A percentile compares a stretch with the other conserved stretches of the same genome.
phyloP scores from a whole-genome alignment of 2,329 filamentous ascomycete genomes.

The Epicoccum nigrum region DNA sequence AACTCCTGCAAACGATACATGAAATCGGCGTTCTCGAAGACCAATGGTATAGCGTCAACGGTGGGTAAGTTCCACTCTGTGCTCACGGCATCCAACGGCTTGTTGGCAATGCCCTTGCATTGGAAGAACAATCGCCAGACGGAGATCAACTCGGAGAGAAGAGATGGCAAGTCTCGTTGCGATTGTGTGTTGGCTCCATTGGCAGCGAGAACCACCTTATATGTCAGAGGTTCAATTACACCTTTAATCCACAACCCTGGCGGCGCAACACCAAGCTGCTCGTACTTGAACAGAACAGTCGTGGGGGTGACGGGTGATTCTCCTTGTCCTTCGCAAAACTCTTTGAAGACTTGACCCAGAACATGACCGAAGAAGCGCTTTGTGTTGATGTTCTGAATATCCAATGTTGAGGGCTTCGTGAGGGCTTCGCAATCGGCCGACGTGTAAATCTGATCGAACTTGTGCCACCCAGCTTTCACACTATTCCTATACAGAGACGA shows the following conservation, averaged over 20 bases:
- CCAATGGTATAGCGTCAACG: constrained; percentile 12
- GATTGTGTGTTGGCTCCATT: constrained; percentile 7
- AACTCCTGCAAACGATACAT: constrained; percentile 33
- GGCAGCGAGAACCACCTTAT: constrained; percentile 28
- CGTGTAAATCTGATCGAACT: constrained; percentile 36
- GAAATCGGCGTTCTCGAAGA: constrained; percentile 21
- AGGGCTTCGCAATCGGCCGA: constrained; percentile 40
- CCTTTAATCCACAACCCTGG: constrained; percentile 28
- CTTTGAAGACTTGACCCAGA: constrained; percentile 16
- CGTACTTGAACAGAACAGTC: constrained; percentile 34
- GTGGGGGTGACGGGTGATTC: constrained; percentile 28
- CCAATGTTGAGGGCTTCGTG: constrained; percentile 24
- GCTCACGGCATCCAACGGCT: constrained; percentile 26
- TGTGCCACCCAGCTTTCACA: constrained; percentile 33
- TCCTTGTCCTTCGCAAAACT: constrained; percentile 25
- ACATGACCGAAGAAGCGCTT: constrained; percentile 33
- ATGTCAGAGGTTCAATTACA: constrained; percentile 31
- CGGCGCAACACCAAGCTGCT: constrained; percentile 36
- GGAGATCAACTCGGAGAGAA: constrained; percentile 39
- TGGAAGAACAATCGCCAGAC: constrained; percentile 46
- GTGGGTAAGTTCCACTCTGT: constrained; percentile 36
- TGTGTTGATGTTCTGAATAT: constrained; percentile 25
- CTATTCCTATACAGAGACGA: constrained; percentile 5
- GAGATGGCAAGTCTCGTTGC: constrained; percentile 22
- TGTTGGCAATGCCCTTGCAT: constrained; percentile 26